A percentile compares a stretch with the other conserved stretches of the same genome.
Evolutionary conservation across 2,329 filamentous ascomycete genomes (phyloP).

Genomic region (Colletotrichum orbiculare): DNA sequence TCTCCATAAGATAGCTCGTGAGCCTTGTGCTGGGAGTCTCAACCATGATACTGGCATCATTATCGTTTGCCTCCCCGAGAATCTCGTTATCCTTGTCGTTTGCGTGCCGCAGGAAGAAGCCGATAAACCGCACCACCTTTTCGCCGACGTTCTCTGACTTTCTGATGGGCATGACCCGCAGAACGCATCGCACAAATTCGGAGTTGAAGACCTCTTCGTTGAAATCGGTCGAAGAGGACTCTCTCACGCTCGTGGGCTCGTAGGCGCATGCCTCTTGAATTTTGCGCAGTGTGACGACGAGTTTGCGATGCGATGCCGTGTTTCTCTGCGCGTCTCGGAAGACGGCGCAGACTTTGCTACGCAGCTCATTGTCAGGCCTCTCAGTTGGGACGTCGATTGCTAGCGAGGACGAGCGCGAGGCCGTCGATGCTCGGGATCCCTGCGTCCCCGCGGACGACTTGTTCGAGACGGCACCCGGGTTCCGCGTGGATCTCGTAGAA

Average conservation of each 20-base stretch:
- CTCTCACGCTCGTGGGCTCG: constrained; percentile 65
- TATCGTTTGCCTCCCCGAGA: constrained; percentile 68
- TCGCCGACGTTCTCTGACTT: constrained; percentile 93
- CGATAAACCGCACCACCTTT: constrained; percentile 84
- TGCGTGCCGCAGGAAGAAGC: constrained; percentile 83
- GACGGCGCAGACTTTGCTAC: constrained; percentile 77
- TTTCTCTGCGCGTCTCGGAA: constrained; percentile 89
- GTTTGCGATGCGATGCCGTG: constrained; percentile 89
- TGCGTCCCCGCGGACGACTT: constrained; percentile 52
- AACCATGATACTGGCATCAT: constrained; percentile 76
- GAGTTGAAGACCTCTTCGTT: constrained; percentile 88
- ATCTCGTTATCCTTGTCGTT: constrained; percentile 78
- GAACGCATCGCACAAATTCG: constrained; percentile 85
- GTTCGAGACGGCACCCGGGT: constrained; percentile 53
- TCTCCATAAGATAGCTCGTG: constrained; percentile 77
- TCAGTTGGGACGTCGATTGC: constrained; percentile 74
- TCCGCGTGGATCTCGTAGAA: constrained; percentile 58
- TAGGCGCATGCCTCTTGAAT: constrained; percentile 88
- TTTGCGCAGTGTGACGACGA: constrained; percentile 88
- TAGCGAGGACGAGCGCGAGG: constrained; percentile 59
- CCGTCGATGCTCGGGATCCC: constrained; percentile 55
- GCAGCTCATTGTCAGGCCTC: constrained; percentile 75
- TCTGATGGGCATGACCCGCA: constrained; percentile 86
- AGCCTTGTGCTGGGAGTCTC: constrained; percentile 89
- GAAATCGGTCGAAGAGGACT: constrained; percentile 71